Evolutionary conservation across 106 monocot species (phyloP).

Genomic region (Alisma plantagoaquatica): DNA sequence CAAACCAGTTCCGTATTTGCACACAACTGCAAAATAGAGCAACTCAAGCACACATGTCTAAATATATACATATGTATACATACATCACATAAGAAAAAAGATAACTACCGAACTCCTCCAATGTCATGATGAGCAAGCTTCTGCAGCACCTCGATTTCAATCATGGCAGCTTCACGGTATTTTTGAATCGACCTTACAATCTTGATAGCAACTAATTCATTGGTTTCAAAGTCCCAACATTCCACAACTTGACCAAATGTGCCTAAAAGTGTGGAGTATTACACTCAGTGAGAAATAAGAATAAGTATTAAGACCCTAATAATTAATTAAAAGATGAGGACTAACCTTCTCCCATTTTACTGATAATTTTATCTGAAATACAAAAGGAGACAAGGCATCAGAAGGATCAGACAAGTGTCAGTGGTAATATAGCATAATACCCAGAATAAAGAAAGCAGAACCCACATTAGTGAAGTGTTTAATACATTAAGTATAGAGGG

Average conservation of each 20-base stretch:
- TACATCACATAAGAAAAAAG: neutral
- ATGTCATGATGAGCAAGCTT: conserved; percentile 52
- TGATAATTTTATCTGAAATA: too few relatives aligned
- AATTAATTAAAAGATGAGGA: too few relatives aligned
- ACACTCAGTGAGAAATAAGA: too few relatives aligned
- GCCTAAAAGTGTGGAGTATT: too few relatives aligned
- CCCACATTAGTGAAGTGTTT: too few relatives aligned
- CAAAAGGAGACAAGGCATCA: too few relatives aligned
- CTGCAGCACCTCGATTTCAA: conserved; percentile 74
- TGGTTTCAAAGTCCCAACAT: conserved; percentile 62
- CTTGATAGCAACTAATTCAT: conserved; percentile 67
- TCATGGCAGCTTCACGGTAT: conserved; percentile 76
- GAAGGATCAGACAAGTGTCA: too few relatives aligned
- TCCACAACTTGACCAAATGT: conserved; percentile 85
- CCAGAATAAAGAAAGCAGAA: too few relatives aligned
- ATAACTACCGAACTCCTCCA: conserved; percentile 41
- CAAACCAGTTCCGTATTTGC: conserved; percentile 93
- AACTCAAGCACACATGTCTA: conserved; percentile 19
- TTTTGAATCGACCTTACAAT: conserved; percentile 58
- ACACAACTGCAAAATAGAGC: conserved; percentile 89
- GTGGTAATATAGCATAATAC: too few relatives aligned
- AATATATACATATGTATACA: conserved; percentile 26
- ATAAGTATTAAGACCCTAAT: too few relatives aligned
- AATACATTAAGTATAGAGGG: too few relatives aligned
- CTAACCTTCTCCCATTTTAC: too few relatives aligned